A percentile compares a stretch with the other conserved stretches of the same genome.
These are phyloP conservation scores for Schizochytrium sp. DNA, from an alignment of 108 stramenopile genomes.

Conservation along the genomic window DNA sequence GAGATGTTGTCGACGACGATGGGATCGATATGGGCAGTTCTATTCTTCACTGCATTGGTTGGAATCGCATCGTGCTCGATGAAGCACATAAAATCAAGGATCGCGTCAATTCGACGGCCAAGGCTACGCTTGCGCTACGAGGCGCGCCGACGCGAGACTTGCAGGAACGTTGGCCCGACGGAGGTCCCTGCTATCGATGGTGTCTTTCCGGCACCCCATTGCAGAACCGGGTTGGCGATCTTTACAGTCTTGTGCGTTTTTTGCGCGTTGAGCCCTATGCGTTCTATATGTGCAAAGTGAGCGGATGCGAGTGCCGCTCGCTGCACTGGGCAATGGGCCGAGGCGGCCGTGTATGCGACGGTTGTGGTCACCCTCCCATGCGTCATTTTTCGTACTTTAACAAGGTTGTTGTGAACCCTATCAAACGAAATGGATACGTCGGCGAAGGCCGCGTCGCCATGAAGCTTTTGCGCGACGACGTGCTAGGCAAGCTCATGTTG, in stretches of 20 bases:
- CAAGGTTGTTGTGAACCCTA: conserved; percentile 84
- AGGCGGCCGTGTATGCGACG: conserved; percentile 63
- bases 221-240: conserved; percentile 96
- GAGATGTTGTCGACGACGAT: conserved; percentile 10
- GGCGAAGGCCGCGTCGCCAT: conserved; percentile 22
- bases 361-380: conserved; percentile 79
- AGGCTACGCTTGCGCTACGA: conserved; percentile 80
- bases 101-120: conserved; percentile 54
- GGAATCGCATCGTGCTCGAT: conserved; percentile 17
- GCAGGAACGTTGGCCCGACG: conserved; percentile 26
- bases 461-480: conserved; percentile 42
- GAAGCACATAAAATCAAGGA: conserved; percentile 24
- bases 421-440: conserved; percentile 61
- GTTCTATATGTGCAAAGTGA: conserved; percentile 82
- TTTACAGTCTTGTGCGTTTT: conserved; percentile 89
- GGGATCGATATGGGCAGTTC: background rate
- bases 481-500: conserved; percentile 77
- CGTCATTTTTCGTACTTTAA: conserved; percentile 91
- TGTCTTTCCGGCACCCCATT: conserved; percentile 89
- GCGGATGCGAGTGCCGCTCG: conserved; percentile 76
- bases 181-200: conserved; percentile 56
- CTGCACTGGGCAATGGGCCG: conserved; percentile 79
- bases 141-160: conserved; percentile 56
- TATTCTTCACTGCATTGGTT: background rate
- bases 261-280: conserved; percentile 89